These are phyloP conservation scores for Quercus variabilis DNA, from an alignment of 306 rosid genomes.

Conservation along the genomic window DNA sequence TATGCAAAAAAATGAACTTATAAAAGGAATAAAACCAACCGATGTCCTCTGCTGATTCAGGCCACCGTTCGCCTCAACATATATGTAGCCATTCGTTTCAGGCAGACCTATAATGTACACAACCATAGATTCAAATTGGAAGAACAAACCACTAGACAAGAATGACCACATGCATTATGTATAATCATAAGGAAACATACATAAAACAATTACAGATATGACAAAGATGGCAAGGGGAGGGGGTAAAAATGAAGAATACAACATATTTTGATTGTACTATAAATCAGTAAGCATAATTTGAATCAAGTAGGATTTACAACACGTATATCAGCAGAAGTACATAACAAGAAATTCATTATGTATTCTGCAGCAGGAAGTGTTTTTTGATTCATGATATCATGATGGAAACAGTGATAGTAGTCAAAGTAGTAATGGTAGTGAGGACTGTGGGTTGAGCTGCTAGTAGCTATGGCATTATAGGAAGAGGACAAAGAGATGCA, in stretches of 20 bases:
- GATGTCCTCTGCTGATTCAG: constrained; percentile 96
- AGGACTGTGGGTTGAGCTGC: neutral
- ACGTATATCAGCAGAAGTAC: neutral
- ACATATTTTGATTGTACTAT: neutral
- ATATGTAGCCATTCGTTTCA: constrained; percentile 90
- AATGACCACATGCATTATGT: neutral
- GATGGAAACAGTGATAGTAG: neutral
- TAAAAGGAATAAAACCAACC: constrained; percentile 44
- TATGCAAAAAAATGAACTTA: constrained; percentile 7
- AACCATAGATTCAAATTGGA: neutral
- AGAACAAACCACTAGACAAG: neutral
- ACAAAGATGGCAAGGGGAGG: neutral
- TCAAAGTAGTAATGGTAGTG: neutral
- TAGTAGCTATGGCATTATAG: neutral
- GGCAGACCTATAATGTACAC: constrained; percentile 52
- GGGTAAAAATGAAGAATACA: neutral
- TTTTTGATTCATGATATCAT: neutral
- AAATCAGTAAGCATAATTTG: neutral
- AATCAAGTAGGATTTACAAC: neutral
- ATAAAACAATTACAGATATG: neutral
- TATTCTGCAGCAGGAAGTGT: neutral
- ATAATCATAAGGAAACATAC: neutral
- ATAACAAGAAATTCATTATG: neutral
- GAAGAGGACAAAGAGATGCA: neutral
- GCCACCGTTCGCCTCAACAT: constrained; percentile 97